phyloP scores from a whole-genome alignment of 306 rosid species.

The Cucurbita pepo region DNA sequence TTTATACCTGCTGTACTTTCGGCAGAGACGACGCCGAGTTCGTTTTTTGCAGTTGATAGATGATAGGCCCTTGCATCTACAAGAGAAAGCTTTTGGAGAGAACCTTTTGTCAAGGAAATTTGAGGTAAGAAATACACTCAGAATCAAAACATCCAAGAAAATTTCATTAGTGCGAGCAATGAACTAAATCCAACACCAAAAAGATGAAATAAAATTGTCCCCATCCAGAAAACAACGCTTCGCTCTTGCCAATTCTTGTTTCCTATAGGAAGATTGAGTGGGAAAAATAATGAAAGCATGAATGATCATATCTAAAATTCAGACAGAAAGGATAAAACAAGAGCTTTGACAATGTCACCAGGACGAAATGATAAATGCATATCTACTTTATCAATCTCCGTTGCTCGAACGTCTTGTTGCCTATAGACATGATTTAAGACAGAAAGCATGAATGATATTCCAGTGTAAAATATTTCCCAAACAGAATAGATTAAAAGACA shows the following conservation, averaged over 20 bases:
- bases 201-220: too few species aligned
- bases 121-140: not conserved
- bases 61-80: conserved; percentile 86
- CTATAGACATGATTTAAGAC: conserved; percentile 11
- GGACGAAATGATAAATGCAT: conserved; percentile 59
- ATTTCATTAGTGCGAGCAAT: not conserved
- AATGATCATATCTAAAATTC: too few species aligned
- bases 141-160: not conserved
- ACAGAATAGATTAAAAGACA: not conserved
- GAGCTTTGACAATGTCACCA: conserved; percentile 71
- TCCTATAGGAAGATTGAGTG: too few species aligned
- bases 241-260: too few species aligned
- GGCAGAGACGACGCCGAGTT: conserved; percentile 81
- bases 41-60: conserved; percentile 85
- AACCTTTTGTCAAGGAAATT: conserved; percentile 13
- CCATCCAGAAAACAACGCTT: too few species aligned
- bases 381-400: conserved; percentile 93
- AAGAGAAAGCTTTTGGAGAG: conserved; percentile 62
- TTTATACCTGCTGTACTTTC: conserved; percentile 65
- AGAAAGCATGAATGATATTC: not conserved
- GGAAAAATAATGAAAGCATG: too few species aligned
- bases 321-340: conserved; percentile 48
- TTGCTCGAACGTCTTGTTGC: conserved; percentile 93
- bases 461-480: not conserved
- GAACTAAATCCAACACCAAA: too few species aligned